phyloP scores from a whole-genome alignment of 2,329 filamentous ascomycete species.

The Sphaerulina vaccinii region DNA sequence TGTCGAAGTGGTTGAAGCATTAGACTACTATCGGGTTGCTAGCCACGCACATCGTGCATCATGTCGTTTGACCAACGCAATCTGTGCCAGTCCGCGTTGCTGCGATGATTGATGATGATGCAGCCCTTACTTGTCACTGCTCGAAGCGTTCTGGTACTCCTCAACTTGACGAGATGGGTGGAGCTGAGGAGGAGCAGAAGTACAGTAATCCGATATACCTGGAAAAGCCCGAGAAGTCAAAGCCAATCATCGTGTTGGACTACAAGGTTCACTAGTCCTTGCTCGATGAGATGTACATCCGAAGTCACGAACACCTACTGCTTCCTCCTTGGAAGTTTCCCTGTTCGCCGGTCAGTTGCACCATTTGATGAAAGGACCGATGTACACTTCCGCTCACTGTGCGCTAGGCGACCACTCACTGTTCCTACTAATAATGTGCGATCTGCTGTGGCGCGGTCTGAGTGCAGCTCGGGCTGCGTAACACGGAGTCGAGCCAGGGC shows the following conservation, averaged over 20 bases:
- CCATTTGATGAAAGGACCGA: neutral
- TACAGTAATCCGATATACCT: too few species aligned
- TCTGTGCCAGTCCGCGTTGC: conserved; percentile 2
- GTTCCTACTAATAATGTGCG: too few species aligned
- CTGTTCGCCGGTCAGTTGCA: neutral
- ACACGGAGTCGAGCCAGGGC: too few species aligned
- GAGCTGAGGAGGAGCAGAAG: too few species aligned
- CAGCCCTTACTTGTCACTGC: too few species aligned
- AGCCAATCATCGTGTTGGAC: conserved; percentile 2
- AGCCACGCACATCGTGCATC: neutral
- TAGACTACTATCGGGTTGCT: neutral
- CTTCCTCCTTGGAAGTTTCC: neutral
- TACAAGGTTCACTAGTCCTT: conserved; percentile 11
- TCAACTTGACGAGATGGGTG: too few species aligned
- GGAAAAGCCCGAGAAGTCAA: neutral
- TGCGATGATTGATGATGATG: conserved; percentile 18
- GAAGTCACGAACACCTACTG: conserved; percentile 6
- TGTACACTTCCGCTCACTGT: neutral
- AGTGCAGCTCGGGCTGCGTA: too few species aligned
- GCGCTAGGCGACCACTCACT: neutral
- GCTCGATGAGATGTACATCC: conserved; percentile 1
- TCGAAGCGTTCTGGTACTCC: too few species aligned
- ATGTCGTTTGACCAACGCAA: neutral
- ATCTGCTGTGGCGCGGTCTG: conserved; percentile 8
- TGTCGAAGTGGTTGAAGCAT: neutral